Percentiles rank a stretch among this genome's conserved stretches.
Evolutionary conservation across 306 rosid species (phyloP).

Genomic region (Trichosanthes truncata): DNA sequence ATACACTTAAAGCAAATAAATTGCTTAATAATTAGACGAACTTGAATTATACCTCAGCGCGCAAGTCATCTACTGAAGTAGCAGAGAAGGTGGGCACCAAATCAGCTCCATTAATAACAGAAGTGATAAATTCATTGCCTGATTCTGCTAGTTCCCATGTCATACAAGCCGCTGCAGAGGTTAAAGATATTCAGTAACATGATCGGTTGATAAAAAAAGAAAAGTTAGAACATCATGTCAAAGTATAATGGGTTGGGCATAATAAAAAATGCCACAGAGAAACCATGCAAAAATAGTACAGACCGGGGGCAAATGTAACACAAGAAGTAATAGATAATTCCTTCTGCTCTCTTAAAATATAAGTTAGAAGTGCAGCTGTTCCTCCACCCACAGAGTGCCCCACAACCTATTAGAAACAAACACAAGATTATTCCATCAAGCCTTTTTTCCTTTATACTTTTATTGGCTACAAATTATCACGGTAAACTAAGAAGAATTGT

Average conservation of each 20-base stretch:
- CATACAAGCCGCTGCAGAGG: slow-evolving; percentile 88
- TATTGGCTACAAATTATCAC: not conserved
- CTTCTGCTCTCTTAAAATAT: slow-evolving; percentile 76
- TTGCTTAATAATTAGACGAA: not conserved
- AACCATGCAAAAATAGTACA: slow-evolving; percentile 3
- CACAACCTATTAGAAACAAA: slow-evolving; percentile 45
- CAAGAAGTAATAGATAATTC: slow-evolving; percentile 63
- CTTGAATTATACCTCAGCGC: slow-evolving; percentile 52
- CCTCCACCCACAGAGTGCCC: slow-evolving; percentile 99
- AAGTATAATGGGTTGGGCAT: not conserved
- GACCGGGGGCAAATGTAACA: slow-evolving; percentile 95
- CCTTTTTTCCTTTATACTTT: not conserved
- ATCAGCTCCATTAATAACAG: slow-evolving; percentile 89
- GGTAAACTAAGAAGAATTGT: not conserved
- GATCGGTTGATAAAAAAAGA: not conserved
- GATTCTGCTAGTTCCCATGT: slow-evolving; percentile 98
- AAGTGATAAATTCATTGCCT: slow-evolving; percentile 58
- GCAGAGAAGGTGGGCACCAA: slow-evolving; percentile 96
- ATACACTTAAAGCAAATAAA: slow-evolving; percentile 3
- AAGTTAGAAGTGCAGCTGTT: slow-evolving; percentile 89
- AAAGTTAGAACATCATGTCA: slow-evolving; percentile 14
- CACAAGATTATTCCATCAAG: not conserved
- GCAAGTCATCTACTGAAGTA: slow-evolving; percentile 90
- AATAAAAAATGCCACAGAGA: not conserved
- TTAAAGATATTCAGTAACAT: slow-evolving; percentile 11